Base-by-base conservation (phyloP, 1,139 yeast species). In the Pichia sp. region DNA sequence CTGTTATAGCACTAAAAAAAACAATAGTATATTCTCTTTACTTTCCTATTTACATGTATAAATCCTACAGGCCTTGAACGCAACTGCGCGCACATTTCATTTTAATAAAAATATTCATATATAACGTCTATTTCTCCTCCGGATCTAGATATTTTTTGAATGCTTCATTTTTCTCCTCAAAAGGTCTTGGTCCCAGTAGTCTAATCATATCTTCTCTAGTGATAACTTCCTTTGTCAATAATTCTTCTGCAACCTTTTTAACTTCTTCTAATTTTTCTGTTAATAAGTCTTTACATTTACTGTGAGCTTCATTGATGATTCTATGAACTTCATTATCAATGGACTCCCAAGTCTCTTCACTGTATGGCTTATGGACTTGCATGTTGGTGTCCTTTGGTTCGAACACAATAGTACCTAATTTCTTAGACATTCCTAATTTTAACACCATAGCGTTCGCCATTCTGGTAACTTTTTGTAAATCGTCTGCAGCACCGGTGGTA, bases 131-230 rank as follows among this genome's bases (percentile, higher is more conserved):
- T 27, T 38, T 37, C 9, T 31, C 36, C 7, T 38, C 40, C 4
- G 61, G 57, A 27, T 55, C 48, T 52, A 84, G 66, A 57, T 84
- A 84, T 59, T 81, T 81, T 64, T 84, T 90, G 59, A 84, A 83
- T 2, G 90, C 92, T 62, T 83, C 92, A 56, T 82, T 83, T 54
- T 79, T 73, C 61, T 83, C 88, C 10, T 82, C 77, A 71, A 81
- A 83, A 27, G 88, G 88, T 57, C 94, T 72, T 52, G 81, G 81
- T 2, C 94, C 94, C 39, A 82, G 67, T 37, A 84, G 60, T 47
- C 79, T 69, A 46, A 83, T 75, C 94, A 84, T 84, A 58, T 84
- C 94, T 59, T 83, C 88, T 64, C 94, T 75, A 2, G 92, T 83
- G 44, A 84, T 69, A 5, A 83, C 86, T 60, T 84, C 94, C 57